These are phyloP conservation scores for Colletotrichum chrysophilum DNA, from an alignment of 2,329 filamentous ascomycete species.

Conservation along the genomic window DNA sequence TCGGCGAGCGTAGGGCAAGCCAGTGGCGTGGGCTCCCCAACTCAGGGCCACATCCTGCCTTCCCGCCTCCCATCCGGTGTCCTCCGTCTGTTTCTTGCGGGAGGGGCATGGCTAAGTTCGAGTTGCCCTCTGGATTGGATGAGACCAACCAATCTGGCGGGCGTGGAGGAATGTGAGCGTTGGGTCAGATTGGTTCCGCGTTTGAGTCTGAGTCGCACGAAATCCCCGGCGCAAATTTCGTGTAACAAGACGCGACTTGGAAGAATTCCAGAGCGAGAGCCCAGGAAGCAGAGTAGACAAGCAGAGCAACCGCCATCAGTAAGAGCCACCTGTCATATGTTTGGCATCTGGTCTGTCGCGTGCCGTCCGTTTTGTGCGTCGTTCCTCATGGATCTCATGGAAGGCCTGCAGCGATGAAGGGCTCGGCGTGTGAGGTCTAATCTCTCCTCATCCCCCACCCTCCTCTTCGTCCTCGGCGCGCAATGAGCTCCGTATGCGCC, in stretches of 20 bases:
- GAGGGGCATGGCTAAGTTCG: not conserved
- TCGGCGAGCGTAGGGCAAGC: not conserved
- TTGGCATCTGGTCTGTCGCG: not conserved
- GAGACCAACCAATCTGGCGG: not conserved
- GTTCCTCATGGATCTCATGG: not conserved
- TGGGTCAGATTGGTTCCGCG: not conserved
- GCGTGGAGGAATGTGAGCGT: not conserved
- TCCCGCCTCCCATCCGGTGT: conserved; percentile 4
- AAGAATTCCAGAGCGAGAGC: not conserved
- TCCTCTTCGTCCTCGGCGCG: not conserved
- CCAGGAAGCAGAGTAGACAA: not conserved
- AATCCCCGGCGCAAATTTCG: not conserved
- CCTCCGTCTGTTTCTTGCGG: conserved; percentile 8
- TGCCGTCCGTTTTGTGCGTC: not conserved
- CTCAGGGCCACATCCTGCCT: conserved; percentile 3
- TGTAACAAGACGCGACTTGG: not conserved
- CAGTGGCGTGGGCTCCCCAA: not conserved
- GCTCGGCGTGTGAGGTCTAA: conserved; percentile 11
- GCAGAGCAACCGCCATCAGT: not conserved
- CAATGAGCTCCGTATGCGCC: not conserved
- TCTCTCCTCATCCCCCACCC: not conserved
- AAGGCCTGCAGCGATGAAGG: not conserved
- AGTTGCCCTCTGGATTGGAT: conserved; percentile 2
- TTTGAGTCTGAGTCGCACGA: not conserved
- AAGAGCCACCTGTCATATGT: not conserved